Conservation (phyloP, 768 basidiomycete species). For the Sarcomyxa edulis region DNA sequence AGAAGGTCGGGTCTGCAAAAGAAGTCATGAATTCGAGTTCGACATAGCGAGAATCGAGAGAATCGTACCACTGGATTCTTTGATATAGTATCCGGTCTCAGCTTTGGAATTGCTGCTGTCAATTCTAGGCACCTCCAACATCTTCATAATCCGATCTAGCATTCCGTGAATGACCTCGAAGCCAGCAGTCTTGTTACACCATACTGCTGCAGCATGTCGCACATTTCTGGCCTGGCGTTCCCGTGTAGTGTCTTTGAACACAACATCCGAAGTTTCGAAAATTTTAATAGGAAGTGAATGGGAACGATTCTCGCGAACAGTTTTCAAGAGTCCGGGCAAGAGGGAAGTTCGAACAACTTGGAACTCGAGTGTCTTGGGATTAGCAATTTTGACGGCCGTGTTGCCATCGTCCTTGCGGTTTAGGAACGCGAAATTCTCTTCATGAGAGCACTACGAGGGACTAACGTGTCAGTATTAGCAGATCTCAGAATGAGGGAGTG, state of each 20-base stretch:
- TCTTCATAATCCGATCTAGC: slow-evolving; percentile 92
- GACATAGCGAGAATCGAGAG: neutral
- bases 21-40: neutral
- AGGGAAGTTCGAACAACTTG: slow-evolving; percentile 97
- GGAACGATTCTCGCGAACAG: slow-evolving; percentile 92
- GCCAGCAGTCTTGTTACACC: slow-evolving; percentile 95
- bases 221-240: slow-evolving; percentile 89
- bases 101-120: slow-evolving; percentile 48
- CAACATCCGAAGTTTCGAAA: slow-evolving; percentile 93
- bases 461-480: slow-evolving; percentile 2
- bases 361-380: slow-evolving; percentile 97
- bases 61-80: slow-evolving; percentile 74
- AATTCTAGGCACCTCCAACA: slow-evolving; percentile 87
- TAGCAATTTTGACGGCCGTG: slow-evolving; percentile 85
- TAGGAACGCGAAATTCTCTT: slow-evolving; percentile 95
- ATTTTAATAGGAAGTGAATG: slow-evolving; percentile 89
- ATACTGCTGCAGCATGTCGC: slow-evolving; percentile 83
- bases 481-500: slow-evolving; percentile 3
- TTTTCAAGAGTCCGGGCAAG: slow-evolving; percentile 93
- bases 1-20: slow-evolving; percentile 79
- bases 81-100: slow-evolving; percentile 85
- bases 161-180: slow-evolving; percentile 97
- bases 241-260: slow-evolving; percentile 72
- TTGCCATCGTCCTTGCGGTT: slow-evolving; percentile 81
- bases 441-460: slow-evolving; percentile 80